Evolutionary conservation across 2,329 filamentous ascomycete species (phyloP).

Genomic region (Graphilbum ipis-grandicollis): DNA sequence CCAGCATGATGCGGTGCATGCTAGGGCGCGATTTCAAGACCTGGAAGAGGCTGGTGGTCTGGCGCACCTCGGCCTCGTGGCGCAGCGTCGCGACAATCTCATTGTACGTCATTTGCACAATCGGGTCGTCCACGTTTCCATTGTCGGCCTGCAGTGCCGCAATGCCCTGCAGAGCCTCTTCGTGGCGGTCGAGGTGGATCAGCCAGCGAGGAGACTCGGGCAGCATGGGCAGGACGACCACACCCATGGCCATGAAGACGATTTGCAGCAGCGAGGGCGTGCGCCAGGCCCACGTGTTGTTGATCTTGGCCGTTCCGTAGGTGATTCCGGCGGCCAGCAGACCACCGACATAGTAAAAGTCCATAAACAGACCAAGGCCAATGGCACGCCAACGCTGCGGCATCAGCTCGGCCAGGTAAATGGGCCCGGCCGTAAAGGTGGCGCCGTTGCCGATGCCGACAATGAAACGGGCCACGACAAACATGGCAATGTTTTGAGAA

Average conservation of each 20-base stretch:
- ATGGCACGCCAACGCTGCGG: no score
- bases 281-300: slow-evolving; percentile 32
- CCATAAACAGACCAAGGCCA: no score
- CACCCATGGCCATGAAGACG: not conserved
- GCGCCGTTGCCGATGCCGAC: slow-evolving; percentile 43
- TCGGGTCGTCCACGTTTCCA: slow-evolving; percentile 1
- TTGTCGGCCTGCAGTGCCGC: slow-evolving; percentile 20
- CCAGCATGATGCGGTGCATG: slow-evolving; percentile 2
- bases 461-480: slow-evolving; percentile 38
- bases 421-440: slow-evolving; percentile 38
- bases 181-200: slow-evolving; percentile 6
- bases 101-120: slow-evolving; percentile 1
- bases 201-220: slow-evolving; percentile 8
- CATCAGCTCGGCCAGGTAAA: not conserved
- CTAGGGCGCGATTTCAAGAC: no score
- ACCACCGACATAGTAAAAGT: not conserved
- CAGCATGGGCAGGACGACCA: not conserved
- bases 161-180: slow-evolving; percentile 17
- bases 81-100: slow-evolving; percentile 7
- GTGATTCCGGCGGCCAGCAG: slow-evolving; percentile 16
- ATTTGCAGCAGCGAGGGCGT: slow-evolving; percentile 36
- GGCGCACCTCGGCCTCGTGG: no score
- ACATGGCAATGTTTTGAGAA: slow-evolving; percentile 29
- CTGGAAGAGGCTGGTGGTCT: no score
- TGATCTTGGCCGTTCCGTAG: slow-evolving; percentile 31